Evolutionary conservation across 75 land plant species (phyloP).

Genomic region (Sequoiadendron giganteum): DNA sequence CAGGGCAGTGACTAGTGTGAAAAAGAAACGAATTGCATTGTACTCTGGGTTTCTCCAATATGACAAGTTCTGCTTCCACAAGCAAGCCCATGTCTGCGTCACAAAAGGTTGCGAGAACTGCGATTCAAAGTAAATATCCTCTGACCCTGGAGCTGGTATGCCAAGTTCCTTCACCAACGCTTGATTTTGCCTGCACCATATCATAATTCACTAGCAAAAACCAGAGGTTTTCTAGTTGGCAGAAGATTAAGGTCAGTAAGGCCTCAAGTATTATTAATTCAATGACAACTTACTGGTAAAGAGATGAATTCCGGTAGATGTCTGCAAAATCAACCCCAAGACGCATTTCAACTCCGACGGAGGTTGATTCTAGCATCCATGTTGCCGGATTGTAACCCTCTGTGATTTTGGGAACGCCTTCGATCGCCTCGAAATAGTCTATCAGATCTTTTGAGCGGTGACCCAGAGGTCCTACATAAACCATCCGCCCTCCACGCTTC

Average conservation of each 20-base stretch:
- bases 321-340: slow-evolving; percentile 37
- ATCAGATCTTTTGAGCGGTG: slow-evolving; percentile 35
- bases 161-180: slow-evolving; percentile 26
- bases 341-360: slow-evolving; percentile 16
- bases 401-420: slow-evolving; percentile 21
- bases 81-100: slow-evolving; percentile 30
- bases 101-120: slow-evolving; percentile 31
- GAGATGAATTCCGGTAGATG: slow-evolving; percentile 23
- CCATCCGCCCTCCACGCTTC: slow-evolving; percentile 49
- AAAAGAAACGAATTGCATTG: slow-evolving; percentile 28
- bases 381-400: slow-evolving; percentile 55
- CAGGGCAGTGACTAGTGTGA: slow-evolving; percentile 22
- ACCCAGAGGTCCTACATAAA: slow-evolving; percentile 47
- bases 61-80: slow-evolving; percentile 56
- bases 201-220: background rate
- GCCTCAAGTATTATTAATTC: background rate
- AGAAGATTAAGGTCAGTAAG: too few relatives aligned
- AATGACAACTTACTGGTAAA: slow-evolving; percentile 16
- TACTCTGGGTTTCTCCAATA: slow-evolving; percentile 53
- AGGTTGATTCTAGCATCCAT: slow-evolving; percentile 53
- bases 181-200: slow-evolving; percentile 17
- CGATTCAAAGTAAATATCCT: slow-evolving; percentile 29
- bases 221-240: background rate
- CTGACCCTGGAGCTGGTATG: slow-evolving; percentile 19
- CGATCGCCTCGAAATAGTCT: slow-evolving; percentile 44